Evolutionary conservation across 2,329 filamentous ascomycete species (phyloP), one percentile per base, ranked within the genome.

Genomic region (Paecilomyces niveus): DNA sequence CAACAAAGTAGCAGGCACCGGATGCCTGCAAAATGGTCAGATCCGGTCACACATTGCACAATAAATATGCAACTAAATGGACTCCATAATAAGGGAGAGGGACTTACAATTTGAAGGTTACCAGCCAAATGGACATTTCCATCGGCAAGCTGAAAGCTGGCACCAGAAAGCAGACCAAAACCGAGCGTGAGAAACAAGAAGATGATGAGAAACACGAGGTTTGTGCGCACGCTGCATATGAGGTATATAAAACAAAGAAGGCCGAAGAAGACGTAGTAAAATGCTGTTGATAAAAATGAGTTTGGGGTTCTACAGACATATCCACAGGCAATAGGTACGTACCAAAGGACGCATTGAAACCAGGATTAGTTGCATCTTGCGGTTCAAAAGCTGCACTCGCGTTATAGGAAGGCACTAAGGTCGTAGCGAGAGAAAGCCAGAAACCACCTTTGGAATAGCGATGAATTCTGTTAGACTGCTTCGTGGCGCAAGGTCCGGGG

Each of bases 151-250:
- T 82, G 71, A 78, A 83, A 88, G 72, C 85, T 89, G 0, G 80
- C 80, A 2, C 78, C 85, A 0, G 86, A 80, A 32, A 90, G 77
- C 26, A 85, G 74, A 11, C 72, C 69, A 67, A 91, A 89, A 2
- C 80, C 76, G 11, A 85, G 67, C 18, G 82, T 71, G n/a, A 91
- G 80, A 1, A 78, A 78, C 59, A 85, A 67, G 77, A 91, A 91
- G 72, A 92, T 88, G 57, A 85, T 63, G 64, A 89, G 81, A 72
- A 90, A 89, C 70, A 85, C 80, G 9, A 89, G 58, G 70, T 92
- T 92, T 31, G 87, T 91, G 54, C 89, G 84, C 18, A 90, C 75
- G 0, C 88, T 81, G 73, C 86, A 88, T 68, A 91, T 77, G 54
- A 90, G 74, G 76, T 84, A 90, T 64, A 90, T 69, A 61, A 89